A percentile compares a stretch with the other conserved stretches of the same genome.
Evolutionary conservation across 1,139 yeast genomes (phyloP).

Genomic region (Magnusiomyces magnusii): DNA sequence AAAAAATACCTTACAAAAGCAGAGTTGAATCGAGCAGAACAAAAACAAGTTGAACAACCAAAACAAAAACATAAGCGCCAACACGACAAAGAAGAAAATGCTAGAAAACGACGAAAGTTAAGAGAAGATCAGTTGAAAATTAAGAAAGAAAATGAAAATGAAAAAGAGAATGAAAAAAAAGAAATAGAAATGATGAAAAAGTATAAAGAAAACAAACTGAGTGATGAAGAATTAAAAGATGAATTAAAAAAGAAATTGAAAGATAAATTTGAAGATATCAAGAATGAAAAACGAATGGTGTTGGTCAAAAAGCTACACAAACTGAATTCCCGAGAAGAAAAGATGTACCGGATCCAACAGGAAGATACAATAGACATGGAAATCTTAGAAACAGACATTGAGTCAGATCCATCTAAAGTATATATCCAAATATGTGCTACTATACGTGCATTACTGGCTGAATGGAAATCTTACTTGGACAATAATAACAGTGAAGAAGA

Average conservation of each 20-base stretch:
- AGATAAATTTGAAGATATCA: slow-evolving; percentile 23
- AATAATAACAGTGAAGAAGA: slow-evolving; percentile 19
- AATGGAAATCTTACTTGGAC: slow-evolving; percentile 39
- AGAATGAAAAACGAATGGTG: slow-evolving; percentile 34
- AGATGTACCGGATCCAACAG: slow-evolving; percentile 22
- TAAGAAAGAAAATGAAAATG: slow-evolving; percentile 16
- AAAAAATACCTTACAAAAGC: slow-evolving; percentile 20
- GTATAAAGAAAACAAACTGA: slow-evolving; percentile 15
- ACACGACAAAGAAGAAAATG: slow-evolving; percentile 24
- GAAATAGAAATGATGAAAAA: slow-evolving; percentile 14
- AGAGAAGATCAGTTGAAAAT: not conserved
- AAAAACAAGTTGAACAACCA: slow-evolving; percentile 26
- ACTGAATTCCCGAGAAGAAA: slow-evolving; percentile 19
- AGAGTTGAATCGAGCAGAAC: slow-evolving; percentile 23
- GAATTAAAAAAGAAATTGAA: slow-evolving; percentile 44
- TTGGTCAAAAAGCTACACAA: slow-evolving; percentile 21
- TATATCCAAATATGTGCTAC: slow-evolving; percentile 42
- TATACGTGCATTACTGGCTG: slow-evolving; percentile 39
- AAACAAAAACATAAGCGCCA: slow-evolving; percentile 11
- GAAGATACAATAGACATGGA: slow-evolving; percentile 13
- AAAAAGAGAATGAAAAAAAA: slow-evolving; percentile 14
- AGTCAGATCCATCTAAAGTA: slow-evolving; percentile 34
- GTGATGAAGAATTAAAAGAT: slow-evolving; percentile 47
- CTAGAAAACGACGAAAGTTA: slow-evolving; percentile 16
- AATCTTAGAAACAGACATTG: slow-evolving; percentile 35